Evolutionary conservation across 495 filamentous ascomycete genomes (phyloP), one percentile per base, ranked within the genome.

Genomic region (Penicillium crystallinum): DNA sequence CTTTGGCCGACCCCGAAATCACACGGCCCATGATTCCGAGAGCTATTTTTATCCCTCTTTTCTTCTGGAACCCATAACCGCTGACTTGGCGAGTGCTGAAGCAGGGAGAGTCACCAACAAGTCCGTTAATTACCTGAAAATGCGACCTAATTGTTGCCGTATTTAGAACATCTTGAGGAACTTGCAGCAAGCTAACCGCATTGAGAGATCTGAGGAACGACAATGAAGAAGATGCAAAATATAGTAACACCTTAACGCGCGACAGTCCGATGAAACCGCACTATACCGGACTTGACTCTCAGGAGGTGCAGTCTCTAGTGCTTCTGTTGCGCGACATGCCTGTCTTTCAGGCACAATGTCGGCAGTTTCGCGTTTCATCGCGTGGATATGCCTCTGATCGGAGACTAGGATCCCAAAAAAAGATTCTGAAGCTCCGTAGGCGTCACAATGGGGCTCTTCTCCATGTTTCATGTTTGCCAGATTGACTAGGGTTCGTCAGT

Each of bases 211-310:
- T 68, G 66, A 70, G 62, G 64, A 67, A 61, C 35, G 30, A 30
- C 29, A 33, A 53, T 51, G 51, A 54, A 58, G 58, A 53, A 54
- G 60, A 64, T 68, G 69, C 70, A 66, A 72, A 72, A 65, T 73
- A 69, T 71, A 74, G 71, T 58, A 74, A 70, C 71, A 67, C 40
- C 51, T 68, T 73, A 57, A 71, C 71, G 71, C 71, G 70, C 70
- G 68, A 71, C 64, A 67, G 62, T 63, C 54, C 58, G 54, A 52
- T 73, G 70, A 74, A 74, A 73, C 70, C 9, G 48, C 63, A 64
- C 57, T 64, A 64, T 61, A 23, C 60, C 56, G 51, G 19, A 49
- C 55, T 21, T 12, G 46, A 53, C 22, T 6, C 14, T 54, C 43
- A 35, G 29, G 46, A 38, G 42, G 37, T 46, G 41, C 17, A 37